Conservation (phyloP, 192 early-diverging fungal species). For the Coemansia reversa region DNA sequence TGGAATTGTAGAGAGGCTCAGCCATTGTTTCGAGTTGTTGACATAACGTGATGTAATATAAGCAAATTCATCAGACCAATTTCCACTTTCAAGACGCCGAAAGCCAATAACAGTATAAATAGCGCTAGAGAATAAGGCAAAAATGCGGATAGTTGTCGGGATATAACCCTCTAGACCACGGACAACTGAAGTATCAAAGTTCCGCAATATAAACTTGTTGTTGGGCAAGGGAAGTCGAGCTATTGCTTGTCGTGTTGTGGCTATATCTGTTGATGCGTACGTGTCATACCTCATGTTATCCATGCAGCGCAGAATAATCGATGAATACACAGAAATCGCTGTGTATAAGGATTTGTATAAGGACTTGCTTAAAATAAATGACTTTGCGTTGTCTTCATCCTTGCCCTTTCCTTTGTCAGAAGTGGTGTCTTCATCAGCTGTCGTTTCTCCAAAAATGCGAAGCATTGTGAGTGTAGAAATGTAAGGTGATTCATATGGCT, state of each 20-base stretch:
- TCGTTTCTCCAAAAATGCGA: conserved; percentile 2
- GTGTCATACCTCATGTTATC: conserved; percentile 22
- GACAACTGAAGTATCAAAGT: conserved; percentile 10
- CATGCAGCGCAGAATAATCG: conserved; percentile 25
- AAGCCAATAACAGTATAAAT: conserved; percentile 44
- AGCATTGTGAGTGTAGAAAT: conserved; percentile 9
- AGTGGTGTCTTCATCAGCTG: conserved; percentile 1
- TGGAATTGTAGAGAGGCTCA: conserved; percentile 20
- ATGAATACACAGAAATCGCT: conserved; percentile 29
- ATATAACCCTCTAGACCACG: conserved; percentile 20
- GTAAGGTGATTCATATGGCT: neutral
- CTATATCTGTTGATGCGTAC: conserved; percentile 15
- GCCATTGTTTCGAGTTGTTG: conserved; percentile 42
- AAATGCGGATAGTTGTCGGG: conserved; percentile 30
- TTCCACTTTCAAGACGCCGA: conserved; percentile 19
- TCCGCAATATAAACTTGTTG: conserved; percentile 17
- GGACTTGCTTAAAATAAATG: conserved; percentile 24
- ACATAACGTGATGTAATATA: conserved; percentile 31
- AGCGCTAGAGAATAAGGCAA: conserved; percentile 22
- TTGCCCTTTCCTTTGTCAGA: conserved; percentile 4
- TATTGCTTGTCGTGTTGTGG: conserved; percentile 17
- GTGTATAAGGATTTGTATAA: conserved; percentile 43
- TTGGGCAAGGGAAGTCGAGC: conserved; percentile 16
- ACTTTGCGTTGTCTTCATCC: conserved; percentile 8
- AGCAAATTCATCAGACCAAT: conserved; percentile 20